Evolutionary conservation across 148 eudicot genomes (phyloP).

Genomic region (Chenopodium berlandieri): DNA sequence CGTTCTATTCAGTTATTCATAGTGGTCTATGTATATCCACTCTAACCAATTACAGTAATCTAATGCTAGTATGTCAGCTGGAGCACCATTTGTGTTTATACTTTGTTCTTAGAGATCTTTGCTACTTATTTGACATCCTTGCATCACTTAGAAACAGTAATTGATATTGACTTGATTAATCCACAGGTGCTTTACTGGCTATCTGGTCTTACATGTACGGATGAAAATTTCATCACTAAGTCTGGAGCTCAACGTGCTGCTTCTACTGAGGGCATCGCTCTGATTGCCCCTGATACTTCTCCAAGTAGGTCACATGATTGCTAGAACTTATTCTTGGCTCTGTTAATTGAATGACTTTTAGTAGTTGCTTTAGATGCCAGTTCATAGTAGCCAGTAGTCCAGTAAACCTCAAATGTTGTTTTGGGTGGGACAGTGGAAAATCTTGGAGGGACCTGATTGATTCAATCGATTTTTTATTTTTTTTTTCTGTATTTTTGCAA

Average conservation of each 20-base stretch:
- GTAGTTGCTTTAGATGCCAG: background rate
- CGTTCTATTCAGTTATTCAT: background rate
- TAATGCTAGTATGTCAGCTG: background rate
- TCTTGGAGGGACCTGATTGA: background rate
- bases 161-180: conserved; percentile 13
- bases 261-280: conserved; percentile 76
- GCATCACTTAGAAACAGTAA: background rate
- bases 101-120: background rate
- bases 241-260: conserved; percentile 98
- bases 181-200: conserved; percentile 92
- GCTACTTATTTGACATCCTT: background rate
- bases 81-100: background rate
- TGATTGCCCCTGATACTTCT: conserved; percentile 89
- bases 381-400: background rate
- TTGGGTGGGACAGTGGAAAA: background rate
- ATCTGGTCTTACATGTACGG: conserved; percentile 90
- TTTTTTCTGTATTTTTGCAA: background rate
- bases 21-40: background rate
- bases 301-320: conserved; percentile 56
- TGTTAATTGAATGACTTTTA: background rate
- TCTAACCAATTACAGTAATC: background rate
- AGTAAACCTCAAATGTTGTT: background rate
- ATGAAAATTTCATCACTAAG: conserved; percentile 87
- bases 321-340: background rate
- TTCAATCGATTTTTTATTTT: background rate